Evolutionary conservation across 495 filamentous ascomycete species (phyloP), one percentile per base, ranked within the genome.

Genomic region (Hypomontagnella submonticulosa): DNA sequence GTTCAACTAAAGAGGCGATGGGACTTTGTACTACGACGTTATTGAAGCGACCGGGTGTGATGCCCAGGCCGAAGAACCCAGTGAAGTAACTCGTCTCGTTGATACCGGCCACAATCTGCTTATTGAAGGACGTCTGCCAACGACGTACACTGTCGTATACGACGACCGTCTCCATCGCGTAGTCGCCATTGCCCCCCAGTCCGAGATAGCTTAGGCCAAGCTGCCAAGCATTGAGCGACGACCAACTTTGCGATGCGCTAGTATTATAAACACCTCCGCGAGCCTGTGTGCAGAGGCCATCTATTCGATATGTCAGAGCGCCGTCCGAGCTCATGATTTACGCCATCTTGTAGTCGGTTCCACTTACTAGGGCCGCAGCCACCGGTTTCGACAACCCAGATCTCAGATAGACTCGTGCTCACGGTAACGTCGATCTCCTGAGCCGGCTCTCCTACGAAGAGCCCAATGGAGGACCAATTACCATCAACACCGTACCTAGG

Each of bases 31-130:
- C 72, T n/a, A 77, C 55, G 38, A 75, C 75, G 20, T 66, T 41
- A 23, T 73, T 71, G 40, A 83, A 82, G 23, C 63, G 75, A 48
- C 79, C 81, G 7, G 73, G 76, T 13, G 73, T 79, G 9, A 79
- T 77, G 3, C 81, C 84, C 9, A 90, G 58, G 9, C 88, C 88
- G 47, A 90, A 78, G 37, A 77, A 80, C 13, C 88, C 88, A 13
- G 85, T 72, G 60, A 82, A 87, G 61, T 85, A 87, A 44, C 77
- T 70, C 11, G 83, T 84, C 33, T 82, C 79, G 46, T 79, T 86
- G 63, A 87, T 79, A 16, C 78, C 83, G 32, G 82, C 83, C 36
- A 89, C 75, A 34, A 85, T 55, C 33, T 76, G 77, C 63, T 77
- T 77, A 38, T 80, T 78, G 67, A 83, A 79, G 23, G 79, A 71